Conservation (phyloP, 371 early-diverging fungal genomes). For the Haplosporangium sp. region DNA sequence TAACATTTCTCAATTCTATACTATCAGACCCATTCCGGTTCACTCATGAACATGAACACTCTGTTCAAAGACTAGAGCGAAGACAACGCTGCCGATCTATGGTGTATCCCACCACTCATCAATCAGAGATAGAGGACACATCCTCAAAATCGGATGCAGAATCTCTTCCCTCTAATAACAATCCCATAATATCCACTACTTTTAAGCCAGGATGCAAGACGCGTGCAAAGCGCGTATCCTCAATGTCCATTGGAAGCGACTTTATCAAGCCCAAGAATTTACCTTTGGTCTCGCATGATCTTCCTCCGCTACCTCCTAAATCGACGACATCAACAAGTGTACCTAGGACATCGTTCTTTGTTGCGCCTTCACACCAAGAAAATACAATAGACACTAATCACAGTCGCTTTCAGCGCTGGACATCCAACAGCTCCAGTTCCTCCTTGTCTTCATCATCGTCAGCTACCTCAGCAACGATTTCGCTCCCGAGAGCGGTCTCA, state of each 20-base stretch:
- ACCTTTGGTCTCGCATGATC: constrained; percentile 3
- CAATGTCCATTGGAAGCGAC: constrained; percentile 19
- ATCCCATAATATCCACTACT: neutral
- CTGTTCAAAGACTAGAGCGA: neutral
- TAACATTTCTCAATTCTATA: neutral
- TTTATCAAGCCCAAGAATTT: neutral
- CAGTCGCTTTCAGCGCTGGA: neutral
- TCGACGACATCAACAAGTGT: neutral
- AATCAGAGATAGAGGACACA: neutral
- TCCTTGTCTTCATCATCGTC: constrained; percentile 14
- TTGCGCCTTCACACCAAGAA: constrained; percentile 15
- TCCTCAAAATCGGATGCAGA: constrained; percentile 2
- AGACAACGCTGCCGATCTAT: constrained; percentile 34
- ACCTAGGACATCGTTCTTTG: constrained; percentile 24
- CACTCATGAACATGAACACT: neutral
- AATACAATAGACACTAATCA: neutral
- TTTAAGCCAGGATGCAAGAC: neutral
- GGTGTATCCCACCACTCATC: constrained; percentile 10
- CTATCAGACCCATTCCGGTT: constrained; percentile 14
- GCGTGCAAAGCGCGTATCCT: constrained; percentile 18
- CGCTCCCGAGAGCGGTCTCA: constrained; percentile 18
- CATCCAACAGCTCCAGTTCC: constrained; percentile 7
- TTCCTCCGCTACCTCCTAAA: constrained; percentile 21
- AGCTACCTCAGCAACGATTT: constrained; percentile 13
- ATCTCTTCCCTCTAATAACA: neutral